Percentiles rank a stretch among this genome's conserved stretches.
These are phyloP conservation scores for Geosmithia flava DNA, from an alignment of 2,329 filamentous ascomycete genomes.

Conservation along the genomic window DNA sequence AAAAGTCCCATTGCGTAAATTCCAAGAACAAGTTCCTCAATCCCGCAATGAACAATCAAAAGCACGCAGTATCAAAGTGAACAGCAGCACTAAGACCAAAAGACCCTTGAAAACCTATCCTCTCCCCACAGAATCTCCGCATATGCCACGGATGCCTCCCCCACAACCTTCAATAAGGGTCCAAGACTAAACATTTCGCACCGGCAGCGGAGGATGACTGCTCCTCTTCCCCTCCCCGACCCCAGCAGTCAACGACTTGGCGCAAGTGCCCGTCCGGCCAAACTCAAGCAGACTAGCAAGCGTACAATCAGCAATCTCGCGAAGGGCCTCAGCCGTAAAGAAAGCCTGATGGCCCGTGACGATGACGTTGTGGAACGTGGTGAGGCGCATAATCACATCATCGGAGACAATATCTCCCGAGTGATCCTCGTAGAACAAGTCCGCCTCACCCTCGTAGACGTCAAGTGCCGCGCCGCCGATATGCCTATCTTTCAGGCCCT, in stretches of 20 bases:
- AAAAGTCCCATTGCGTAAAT: too few species aligned
- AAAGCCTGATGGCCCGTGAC: constrained; percentile 59
- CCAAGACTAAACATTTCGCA: constrained; percentile 15
- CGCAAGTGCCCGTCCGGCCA: constrained; percentile 16
- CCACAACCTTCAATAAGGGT: too few species aligned
- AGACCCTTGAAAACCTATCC: too few species aligned
- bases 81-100: too few species aligned
- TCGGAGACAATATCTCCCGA: constrained; percentile 54
- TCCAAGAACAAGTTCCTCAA: too few species aligned
- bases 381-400: constrained; percentile 51
- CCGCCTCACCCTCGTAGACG: constrained; percentile 55
- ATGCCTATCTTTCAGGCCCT: constrained; percentile 45
- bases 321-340: constrained; percentile 53
- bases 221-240: not conserved
- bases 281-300: constrained; percentile 42
- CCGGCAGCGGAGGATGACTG: constrained; percentile 12
- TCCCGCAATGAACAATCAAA: too few species aligned
- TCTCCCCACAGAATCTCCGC: too few species aligned
- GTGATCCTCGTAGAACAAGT: constrained; percentile 54
- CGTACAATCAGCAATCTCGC: constrained; percentile 49
- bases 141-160: too few species aligned
- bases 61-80: too few species aligned
- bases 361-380: constrained; percentile 57
- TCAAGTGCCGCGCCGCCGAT: constrained; percentile 53
- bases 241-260: constrained; percentile 18